Evolutionary conservation across 1,284 basidiomycete genomes (phyloP).

Genomic region (Hemileia vastatrix): DNA sequence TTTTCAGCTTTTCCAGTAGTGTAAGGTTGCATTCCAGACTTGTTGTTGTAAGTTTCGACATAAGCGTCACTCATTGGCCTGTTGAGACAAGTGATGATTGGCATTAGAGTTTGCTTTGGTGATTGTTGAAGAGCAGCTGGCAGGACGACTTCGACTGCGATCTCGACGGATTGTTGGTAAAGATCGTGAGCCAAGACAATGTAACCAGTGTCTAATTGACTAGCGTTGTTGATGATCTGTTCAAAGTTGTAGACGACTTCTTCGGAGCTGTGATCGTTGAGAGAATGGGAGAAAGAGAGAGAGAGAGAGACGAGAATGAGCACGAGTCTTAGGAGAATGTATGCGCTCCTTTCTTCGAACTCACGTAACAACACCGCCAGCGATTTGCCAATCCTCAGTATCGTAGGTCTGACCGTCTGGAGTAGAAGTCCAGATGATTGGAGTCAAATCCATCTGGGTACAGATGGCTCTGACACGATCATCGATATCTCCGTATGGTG

Average conservation of each 20-base stretch:
- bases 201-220: slow-evolving; percentile 54
- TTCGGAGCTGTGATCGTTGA: slow-evolving; percentile 17
- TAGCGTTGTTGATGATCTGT: slow-evolving; percentile 33
- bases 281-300: slow-evolving; percentile 1
- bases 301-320: not conserved
- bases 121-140: slow-evolving; percentile 29
- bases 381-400: slow-evolving; percentile 41
- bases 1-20: not conserved
- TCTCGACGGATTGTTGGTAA: slow-evolving; percentile 39
- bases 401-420: slow-evolving; percentile 32
- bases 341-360: not conserved
- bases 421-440: slow-evolving; percentile 41
- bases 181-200: slow-evolving; percentile 57
- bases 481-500: slow-evolving; percentile 44
- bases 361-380: slow-evolving; percentile 34
- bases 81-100: slow-evolving; percentile 18
- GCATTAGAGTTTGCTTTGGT: slow-evolving; percentile 5
- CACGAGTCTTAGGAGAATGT: slow-evolving; percentile 10
- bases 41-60: slow-evolving; percentile 35
- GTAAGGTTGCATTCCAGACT: not conserved
- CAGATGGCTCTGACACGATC: slow-evolving; percentile 42
- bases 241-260: slow-evolving; percentile 33
- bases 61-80: slow-evolving; percentile 33
- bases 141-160: slow-evolving; percentile 37
- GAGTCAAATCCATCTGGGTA: slow-evolving; percentile 37